phyloP scores from a whole-genome alignment of 1,284 basidiomycete species.

The Mycosarcoma mackinlayi region DNA sequence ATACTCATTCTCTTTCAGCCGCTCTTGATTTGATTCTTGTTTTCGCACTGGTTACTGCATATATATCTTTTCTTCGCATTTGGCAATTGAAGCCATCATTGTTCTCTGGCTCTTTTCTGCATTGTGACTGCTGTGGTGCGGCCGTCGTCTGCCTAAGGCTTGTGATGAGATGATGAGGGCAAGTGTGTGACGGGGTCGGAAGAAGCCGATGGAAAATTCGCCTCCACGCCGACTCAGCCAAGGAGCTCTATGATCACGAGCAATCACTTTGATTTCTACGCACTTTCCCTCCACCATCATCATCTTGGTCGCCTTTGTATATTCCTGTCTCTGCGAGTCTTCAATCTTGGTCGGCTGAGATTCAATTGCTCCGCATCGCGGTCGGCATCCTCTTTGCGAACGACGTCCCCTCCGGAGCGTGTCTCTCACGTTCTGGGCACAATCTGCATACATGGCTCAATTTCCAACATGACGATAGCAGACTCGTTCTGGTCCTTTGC shows the following conservation, averaged over 20 bases:
- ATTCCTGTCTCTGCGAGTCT: not conserved
- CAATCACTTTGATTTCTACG: not conserved
- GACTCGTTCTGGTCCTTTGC: conserved; percentile 32
- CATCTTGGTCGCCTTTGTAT: conserved; percentile 6
- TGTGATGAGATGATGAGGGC: not conserved
- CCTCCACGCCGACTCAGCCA: not conserved
- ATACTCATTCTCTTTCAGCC: not conserved
- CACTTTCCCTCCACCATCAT: conserved; percentile 19
- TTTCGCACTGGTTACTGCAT: conserved; percentile 4
- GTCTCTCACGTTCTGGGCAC: conserved; percentile 8
- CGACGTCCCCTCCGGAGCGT: conserved; percentile 4
- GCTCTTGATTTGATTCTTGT: not conserved
- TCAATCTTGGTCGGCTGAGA: too few relatives aligned
- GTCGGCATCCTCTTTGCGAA: too few relatives aligned
- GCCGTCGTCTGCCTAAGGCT: too few relatives aligned
- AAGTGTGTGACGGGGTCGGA: not conserved
- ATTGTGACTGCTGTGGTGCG: not conserved
- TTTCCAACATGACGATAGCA: conserved; percentile 25
- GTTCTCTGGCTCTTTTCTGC: not conserved
- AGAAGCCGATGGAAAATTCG: conserved; percentile 22
- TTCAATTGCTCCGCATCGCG: too few relatives aligned
- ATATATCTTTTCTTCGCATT: conserved; percentile 8
- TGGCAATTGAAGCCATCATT: conserved; percentile 6
- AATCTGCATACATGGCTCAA: conserved; percentile 3
- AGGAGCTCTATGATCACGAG: conserved; percentile 19